A percentile compares a stretch with the other conserved stretches of the same genome.
These are phyloP conservation scores for Brasenia schreberi DNA, from an alignment of 164 flowering plant species.

Conservation along the genomic window DNA sequence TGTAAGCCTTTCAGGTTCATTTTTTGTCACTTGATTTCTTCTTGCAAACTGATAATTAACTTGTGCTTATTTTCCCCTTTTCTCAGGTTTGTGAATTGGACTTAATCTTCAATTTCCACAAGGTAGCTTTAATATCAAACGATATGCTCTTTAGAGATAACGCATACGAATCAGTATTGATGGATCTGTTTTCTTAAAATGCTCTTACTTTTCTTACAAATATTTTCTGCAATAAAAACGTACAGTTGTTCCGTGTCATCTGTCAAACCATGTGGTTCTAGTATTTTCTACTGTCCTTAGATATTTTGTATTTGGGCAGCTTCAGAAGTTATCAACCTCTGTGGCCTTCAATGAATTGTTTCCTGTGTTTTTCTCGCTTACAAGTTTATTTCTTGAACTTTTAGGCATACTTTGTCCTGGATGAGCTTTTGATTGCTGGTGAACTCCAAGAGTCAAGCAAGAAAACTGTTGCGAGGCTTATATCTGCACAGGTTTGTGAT, in stretches of 20 bases:
- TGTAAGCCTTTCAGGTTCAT: conserved; percentile 22
- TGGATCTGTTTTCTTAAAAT: too few relatives aligned
- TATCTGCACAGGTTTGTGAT: conserved; percentile 67
- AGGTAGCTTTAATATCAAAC: conserved; percentile 26
- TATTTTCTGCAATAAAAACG: too few relatives aligned
- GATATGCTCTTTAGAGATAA: too few relatives aligned
- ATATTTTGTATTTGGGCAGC: not conserved
- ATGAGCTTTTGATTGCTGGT: conserved; percentile 79
- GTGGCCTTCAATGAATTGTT: not conserved
- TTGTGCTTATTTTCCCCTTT: not conserved
- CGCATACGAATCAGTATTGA: too few relatives aligned
- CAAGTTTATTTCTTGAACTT: not conserved
- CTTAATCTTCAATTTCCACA: conserved; percentile 81
- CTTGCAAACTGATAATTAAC: not conserved
- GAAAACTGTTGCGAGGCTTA: conserved; percentile 75
- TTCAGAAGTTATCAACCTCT: not conserved
- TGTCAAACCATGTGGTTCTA: too few relatives aligned
- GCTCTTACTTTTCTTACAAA: too few relatives aligned
- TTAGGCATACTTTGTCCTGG: conserved; percentile 79
- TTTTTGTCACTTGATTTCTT: not conserved
- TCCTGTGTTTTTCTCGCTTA: not conserved
- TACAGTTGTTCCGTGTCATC: too few relatives aligned
- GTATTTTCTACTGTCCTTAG: too few relatives aligned
- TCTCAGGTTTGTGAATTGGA: conserved; percentile 82
- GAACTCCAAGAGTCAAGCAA: conserved; percentile 97